A percentile compares a stretch with the other conserved stretches of the same genome.
These are phyloP conservation scores for Saccharomycopsis hybrid DNA, from an alignment of 1,139 yeast genomes.

Conservation along the genomic window DNA sequence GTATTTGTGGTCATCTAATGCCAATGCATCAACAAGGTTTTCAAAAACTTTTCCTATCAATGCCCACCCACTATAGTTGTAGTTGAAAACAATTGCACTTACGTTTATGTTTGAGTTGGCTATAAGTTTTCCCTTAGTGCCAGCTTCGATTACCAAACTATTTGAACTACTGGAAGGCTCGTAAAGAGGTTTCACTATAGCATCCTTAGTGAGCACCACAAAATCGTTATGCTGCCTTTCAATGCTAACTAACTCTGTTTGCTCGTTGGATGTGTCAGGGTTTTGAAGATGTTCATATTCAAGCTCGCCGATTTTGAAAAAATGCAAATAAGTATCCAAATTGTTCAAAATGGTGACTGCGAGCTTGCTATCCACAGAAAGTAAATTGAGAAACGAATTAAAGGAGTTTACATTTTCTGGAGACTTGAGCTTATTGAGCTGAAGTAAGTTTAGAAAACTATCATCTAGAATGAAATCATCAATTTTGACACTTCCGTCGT, in stretches of 20 bases:
- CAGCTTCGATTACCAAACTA: slow-evolving; percentile 37
- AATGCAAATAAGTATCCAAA: slow-evolving; percentile 17
- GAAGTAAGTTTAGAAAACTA: neutral
- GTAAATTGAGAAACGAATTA: slow-evolving; percentile 7
- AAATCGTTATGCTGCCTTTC: slow-evolving; percentile 28
- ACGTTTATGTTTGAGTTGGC: neutral
- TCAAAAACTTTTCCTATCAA: slow-evolving; percentile 72
- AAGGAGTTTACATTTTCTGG: slow-evolving; percentile 17
- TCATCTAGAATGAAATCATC: slow-evolving; percentile 9
- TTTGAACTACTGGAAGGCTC: slow-evolving; percentile 35
- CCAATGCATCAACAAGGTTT: slow-evolving; percentile 42
- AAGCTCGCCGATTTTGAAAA: slow-evolving; percentile 17
- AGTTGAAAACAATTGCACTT: slow-evolving; percentile 62
- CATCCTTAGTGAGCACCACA: slow-evolving; percentile 34
- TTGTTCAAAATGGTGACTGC: slow-evolving; percentile 6
- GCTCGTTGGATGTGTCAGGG: neutral
- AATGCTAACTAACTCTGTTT: no score
- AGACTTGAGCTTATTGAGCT: slow-evolving; percentile 12
- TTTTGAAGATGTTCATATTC: slow-evolving; percentile 14
- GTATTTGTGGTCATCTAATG: no score
- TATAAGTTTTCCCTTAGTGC: slow-evolving; percentile 66
- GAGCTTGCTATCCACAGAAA: slow-evolving; percentile 16
- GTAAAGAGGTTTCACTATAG: slow-evolving; percentile 37
- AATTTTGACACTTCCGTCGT: neutral
- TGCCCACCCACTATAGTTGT: slow-evolving; percentile 83